A percentile compares a stretch with the other conserved stretches of the same genome.
These are phyloP conservation scores for Yarrowia alimentaria DNA, from an alignment of 805 yeast genomes.

Conservation along the genomic window DNA sequence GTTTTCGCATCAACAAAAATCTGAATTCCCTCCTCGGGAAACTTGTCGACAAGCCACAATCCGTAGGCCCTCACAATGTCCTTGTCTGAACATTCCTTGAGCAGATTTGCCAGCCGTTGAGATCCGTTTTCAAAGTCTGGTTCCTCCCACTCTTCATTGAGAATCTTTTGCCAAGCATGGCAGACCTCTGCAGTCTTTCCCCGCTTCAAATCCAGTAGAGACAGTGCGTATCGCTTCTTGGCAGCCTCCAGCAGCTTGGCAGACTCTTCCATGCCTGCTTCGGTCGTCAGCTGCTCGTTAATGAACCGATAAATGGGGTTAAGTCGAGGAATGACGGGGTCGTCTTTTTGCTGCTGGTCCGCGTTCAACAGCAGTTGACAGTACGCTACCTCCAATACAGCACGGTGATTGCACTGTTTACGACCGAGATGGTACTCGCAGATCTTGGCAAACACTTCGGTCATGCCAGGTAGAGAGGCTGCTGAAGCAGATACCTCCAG, in stretches of 20 bases:
- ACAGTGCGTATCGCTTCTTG: conserved; percentile 35
- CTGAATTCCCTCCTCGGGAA: conserved; percentile 38
- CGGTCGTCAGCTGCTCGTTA: conserved; percentile 2
- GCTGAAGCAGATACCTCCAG: too few species aligned
- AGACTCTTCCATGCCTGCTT: conserved; percentile 29
- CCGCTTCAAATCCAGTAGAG: conserved; percentile 36
- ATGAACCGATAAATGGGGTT: too few species aligned
- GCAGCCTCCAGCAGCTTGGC: conserved; percentile 32
- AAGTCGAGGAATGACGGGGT: too few species aligned
- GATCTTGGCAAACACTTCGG: too few species aligned
- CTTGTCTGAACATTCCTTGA: conserved; percentile 34
- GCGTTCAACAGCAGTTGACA: conserved; percentile 1
- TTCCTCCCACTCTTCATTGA: conserved; percentile 33
- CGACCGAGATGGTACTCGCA: conserved; percentile 15
- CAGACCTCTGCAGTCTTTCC: conserved; percentile 36
- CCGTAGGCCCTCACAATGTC: conserved; percentile 43
- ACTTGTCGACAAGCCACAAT: conserved; percentile 38
- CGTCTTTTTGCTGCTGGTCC: background rate
- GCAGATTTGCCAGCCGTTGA: conserved; percentile 35
- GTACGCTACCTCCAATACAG: conserved; percentile 1
- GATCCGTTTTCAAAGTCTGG: conserved; percentile 36
- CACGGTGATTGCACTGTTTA: too few species aligned
- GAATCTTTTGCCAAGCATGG: conserved; percentile 28
- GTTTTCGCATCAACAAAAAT: conserved; percentile 37
- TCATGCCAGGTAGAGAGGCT: too few species aligned